Conservation (phyloP, 306 rosid species). For the Parietaria judaica region DNA sequence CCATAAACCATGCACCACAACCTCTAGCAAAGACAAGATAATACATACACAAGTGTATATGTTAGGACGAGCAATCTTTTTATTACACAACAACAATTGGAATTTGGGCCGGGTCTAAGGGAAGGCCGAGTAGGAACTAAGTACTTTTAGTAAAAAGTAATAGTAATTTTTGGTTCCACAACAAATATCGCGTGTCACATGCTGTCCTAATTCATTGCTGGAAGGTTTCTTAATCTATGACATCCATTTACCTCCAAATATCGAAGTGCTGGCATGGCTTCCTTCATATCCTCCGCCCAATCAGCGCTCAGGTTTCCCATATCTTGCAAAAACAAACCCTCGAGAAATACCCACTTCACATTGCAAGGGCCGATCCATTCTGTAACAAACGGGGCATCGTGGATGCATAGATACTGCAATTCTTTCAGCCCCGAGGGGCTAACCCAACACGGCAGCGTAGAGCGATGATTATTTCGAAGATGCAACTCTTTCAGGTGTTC, state of each 20-base stretch:
- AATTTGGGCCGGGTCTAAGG: no score
- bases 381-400: background rate
- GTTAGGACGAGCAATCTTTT: no score
- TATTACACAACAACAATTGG: no score
- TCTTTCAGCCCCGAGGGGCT: background rate
- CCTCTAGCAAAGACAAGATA: no score
- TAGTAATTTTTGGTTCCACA: no score
- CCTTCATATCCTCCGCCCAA: conserved; percentile 7
- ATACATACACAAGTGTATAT: no score
- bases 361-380: background rate
- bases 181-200: no score
- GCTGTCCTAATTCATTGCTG: no score
- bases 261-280: background rate
- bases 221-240: conserved; percentile 1
- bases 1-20: no score
- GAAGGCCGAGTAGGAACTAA: no score
- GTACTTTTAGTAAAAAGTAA: no score
- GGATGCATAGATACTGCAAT: conserved; percentile 13
- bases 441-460: conserved; percentile 9
- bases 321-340: conserved; percentile 3
- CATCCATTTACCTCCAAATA: conserved; percentile 13
- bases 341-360: background rate
- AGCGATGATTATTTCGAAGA: background rate
- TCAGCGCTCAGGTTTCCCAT: background rate
- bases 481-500: conserved; percentile 3